A percentile compares a stretch with the other conserved stretches of the same genome.
phyloP scores from a whole-genome alignment of 371 early-diverging fungal genomes.

The Rhizopus microsporus region DNA sequence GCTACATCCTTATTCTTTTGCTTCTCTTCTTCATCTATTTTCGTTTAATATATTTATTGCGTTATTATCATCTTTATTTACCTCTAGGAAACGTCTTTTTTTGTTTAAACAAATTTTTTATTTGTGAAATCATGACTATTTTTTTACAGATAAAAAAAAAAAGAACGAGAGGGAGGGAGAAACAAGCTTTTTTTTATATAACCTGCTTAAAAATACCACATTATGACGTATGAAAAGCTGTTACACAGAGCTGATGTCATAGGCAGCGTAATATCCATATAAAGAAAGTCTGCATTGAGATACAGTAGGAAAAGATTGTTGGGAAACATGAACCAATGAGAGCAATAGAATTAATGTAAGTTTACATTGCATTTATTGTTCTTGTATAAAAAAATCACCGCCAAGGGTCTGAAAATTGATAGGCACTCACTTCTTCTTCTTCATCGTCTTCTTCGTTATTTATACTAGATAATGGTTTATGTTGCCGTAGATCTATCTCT shows the following conservation, averaged over 20 bases:
- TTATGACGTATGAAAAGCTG: constrained; percentile 8
- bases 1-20: constrained; percentile 30
- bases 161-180: not conserved
- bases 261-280: too few species aligned
- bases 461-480: not conserved
- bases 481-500: not conserved
- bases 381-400: too few species aligned
- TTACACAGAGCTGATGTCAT: too few species aligned
- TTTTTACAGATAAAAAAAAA: not conserved
- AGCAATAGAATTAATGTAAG: too few species aligned
- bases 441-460: not conserved
- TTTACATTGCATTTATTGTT: too few species aligned
- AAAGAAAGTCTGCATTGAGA: not conserved
- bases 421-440: constrained; percentile 2
- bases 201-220: constrained; percentile 1
- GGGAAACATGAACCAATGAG: not conserved
- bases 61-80: not conserved
- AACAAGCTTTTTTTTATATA: not conserved
- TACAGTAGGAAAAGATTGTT: constrained; percentile 4
- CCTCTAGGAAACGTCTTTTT: constrained; percentile 24
- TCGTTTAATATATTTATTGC: not conserved
- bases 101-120: constrained; percentile 29
- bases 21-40: constrained; percentile 13
- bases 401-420: constrained; percentile 10
- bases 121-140: constrained; percentile 22